These are phyloP conservation scores for Mycena vitilis DNA, from an alignment of 768 basidiomycete species.

Conservation along the genomic window DNA sequence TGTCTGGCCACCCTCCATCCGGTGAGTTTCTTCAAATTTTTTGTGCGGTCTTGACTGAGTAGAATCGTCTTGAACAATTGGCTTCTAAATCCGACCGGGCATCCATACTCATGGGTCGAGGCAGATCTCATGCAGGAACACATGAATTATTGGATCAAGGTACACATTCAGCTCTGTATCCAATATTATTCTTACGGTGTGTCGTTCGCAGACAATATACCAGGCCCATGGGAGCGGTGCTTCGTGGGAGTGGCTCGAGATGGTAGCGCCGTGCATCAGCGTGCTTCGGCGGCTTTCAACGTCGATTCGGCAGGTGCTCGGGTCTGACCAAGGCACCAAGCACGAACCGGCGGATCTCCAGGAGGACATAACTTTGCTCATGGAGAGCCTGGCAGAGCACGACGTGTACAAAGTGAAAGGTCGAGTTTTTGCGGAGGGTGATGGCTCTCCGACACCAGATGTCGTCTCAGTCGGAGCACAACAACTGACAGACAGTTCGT, in stretches of 20 bases:
- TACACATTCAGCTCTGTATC: not conserved
- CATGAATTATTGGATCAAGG: slow-evolving; percentile 49
- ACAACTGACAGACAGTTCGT: slow-evolving; percentile 10
- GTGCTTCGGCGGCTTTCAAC: slow-evolving; percentile 24
- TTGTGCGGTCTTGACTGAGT: slow-evolving; percentile 25
- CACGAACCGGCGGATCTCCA: slow-evolving; percentile 8
- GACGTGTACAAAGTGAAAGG: slow-evolving; percentile 6
- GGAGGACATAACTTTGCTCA: slow-evolving; percentile 11
- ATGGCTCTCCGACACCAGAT: slow-evolving; percentile 2
- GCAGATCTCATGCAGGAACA: slow-evolving; percentile 50
- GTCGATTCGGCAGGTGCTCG: not conserved
- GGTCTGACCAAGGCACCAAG: slow-evolving; percentile 21
- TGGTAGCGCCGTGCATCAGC: slow-evolving; percentile 41
- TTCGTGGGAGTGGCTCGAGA: slow-evolving; percentile 47
- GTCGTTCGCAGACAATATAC: slow-evolving; percentile 3
- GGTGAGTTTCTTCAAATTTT: slow-evolving; percentile 30
- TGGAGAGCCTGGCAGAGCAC: slow-evolving; percentile 15
- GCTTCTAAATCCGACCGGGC: slow-evolving; percentile 48
- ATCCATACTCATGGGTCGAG: slow-evolving; percentile 41
- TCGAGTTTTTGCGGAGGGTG: slow-evolving; percentile 1
- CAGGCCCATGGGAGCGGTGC: slow-evolving; percentile 39
- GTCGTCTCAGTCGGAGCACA: not conserved
- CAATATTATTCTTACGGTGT: no score
- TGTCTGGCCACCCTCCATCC: slow-evolving; percentile 39
- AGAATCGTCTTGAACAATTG: slow-evolving; percentile 45